Conservation (phyloP, 768 basidiomycete genomes). For the Tylopilus rubrobrunneus region DNA sequence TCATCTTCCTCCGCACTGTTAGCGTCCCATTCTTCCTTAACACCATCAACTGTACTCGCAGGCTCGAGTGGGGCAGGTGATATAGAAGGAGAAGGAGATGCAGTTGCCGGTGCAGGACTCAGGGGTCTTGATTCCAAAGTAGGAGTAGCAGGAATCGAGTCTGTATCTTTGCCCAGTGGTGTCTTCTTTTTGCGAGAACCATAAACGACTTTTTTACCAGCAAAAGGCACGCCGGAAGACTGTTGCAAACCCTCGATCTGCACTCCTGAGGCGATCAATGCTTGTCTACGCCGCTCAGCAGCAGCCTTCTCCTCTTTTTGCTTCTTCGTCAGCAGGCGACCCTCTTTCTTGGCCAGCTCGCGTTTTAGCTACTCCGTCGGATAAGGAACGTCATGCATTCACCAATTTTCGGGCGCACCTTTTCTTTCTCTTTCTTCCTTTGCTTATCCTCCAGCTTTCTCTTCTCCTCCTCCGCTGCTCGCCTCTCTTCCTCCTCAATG, state of each 20-base stretch:
- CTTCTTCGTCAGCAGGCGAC: conserved; percentile 92
- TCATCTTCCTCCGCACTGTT: conserved; percentile 40
- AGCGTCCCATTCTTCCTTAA: conserved; percentile 55
- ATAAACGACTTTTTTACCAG: conserved; percentile 73
- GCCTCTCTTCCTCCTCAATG: conserved; percentile 88
- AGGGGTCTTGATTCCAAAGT: conserved; percentile 52
- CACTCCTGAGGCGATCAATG: conserved; percentile 84
- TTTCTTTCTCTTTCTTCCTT: conserved; percentile 84
- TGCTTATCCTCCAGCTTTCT: conserved; percentile 81
- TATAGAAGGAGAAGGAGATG: conserved; percentile 26
- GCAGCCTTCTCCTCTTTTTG: conserved; percentile 91
- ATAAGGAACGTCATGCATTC: background rate
- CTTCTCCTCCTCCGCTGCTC: conserved; percentile 70
- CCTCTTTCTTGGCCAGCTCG: conserved; percentile 90
- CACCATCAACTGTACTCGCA: conserved; percentile 23
- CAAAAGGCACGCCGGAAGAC: conserved; percentile 36
- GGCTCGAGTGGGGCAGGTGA: conserved; percentile 29
- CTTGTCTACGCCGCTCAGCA: conserved; percentile 87
- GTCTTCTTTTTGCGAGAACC: conserved; percentile 80
- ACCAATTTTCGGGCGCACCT: conserved; percentile 40
- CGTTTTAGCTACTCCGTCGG: conserved; percentile 65
- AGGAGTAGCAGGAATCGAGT: conserved; percentile 39
- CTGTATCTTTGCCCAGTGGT: conserved; percentile 42
- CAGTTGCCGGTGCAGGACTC: conserved; percentile 30
- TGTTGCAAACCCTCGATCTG: conserved; percentile 88